Evolutionary conservation across 2,329 filamentous ascomycete genomes (phyloP), one percentile per base, ranked within the genome.

Genomic region (Cytospora paraplurivora): DNA sequence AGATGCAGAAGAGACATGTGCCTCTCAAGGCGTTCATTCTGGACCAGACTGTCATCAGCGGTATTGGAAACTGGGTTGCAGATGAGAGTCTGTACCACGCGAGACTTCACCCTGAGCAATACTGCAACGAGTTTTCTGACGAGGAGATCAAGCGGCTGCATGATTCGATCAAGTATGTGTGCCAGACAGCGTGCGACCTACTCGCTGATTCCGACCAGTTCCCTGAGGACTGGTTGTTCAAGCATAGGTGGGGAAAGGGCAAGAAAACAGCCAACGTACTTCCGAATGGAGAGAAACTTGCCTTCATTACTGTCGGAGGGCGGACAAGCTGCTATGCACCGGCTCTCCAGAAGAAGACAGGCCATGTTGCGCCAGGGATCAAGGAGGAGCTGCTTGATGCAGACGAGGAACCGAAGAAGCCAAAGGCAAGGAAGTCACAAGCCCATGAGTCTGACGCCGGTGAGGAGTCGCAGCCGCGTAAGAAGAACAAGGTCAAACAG

Each of bases 31-130:
- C 93, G 0, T 81, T 97, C 21, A 79, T 99, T 13, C 82, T 98
- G 4, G 92, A 98, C 72, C 95, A 99, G 76, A 83, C 87, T 19
- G 90, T 90, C 73, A 90, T 98, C 66, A 95, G 91, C 71, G 95
- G 95, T 8, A 91, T 99, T 67, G 95, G 95, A 0, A 98, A 98
- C 73, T 99, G 94, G 94, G 94, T 99, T 60, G 93, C 89, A 0
- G 95, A 99, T 72, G 95, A 99, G 75, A 88, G 97, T 7, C 80
- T 99, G 58, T 99, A 93, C 72, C 89, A 98, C 69, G 90, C 95
- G 6, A 87, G 85, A 56, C 83, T 98, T 17, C 94, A 99, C 69
- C 95, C 95, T 0, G 94, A 97, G 74, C 92, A 97, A 73, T 96
- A 96, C 77, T 92, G 89, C 76, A 88, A 97, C 71, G 90, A 91